phyloP scores from a whole-genome alignment of 331 rosid genomes.

The Acacia concinna region DNA sequence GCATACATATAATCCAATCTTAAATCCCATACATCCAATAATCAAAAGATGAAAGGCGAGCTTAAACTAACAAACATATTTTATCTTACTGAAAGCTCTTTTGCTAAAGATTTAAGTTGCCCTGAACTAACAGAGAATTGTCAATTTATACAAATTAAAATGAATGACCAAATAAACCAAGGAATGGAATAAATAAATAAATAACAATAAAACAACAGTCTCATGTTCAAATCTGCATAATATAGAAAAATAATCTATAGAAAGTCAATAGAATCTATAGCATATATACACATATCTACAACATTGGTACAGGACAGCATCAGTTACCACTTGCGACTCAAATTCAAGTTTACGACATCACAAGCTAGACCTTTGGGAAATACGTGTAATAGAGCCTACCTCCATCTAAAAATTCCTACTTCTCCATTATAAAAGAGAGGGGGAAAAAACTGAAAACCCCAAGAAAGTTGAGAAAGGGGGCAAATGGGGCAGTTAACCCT shows the following conservation, averaged over 20 bases:
- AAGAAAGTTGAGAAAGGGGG: not conserved
- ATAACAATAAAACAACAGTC: not conserved
- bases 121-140: not conserved
- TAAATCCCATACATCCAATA: not conserved
- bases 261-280: constrained; percentile 29
- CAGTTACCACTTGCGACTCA: constrained; percentile 19
- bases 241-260: constrained; percentile 14
- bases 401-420: constrained; percentile 23
- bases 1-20: not conserved
- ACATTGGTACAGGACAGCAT: constrained; percentile 13
- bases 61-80: not conserved
- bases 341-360: constrained; percentile 22
- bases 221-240: constrained; percentile 10
- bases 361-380: constrained; percentile 22
- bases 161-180: constrained; percentile 8
- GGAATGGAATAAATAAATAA: constrained; percentile 11
- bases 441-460: constrained; percentile 19
- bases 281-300: constrained; percentile 43
- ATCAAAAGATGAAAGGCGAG: not conserved
- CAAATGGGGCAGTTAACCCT: constrained; percentile 6
- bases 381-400: not conserved
- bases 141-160: constrained; percentile 3
- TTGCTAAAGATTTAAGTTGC: not conserved
- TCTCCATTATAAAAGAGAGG: constrained; percentile 4
- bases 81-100: not conserved